Evolutionary conservation across 768 basidiomycete species (phyloP), one percentile per base, ranked within the genome.

Genomic region (Gloeopeniophorella convolvens): DNA sequence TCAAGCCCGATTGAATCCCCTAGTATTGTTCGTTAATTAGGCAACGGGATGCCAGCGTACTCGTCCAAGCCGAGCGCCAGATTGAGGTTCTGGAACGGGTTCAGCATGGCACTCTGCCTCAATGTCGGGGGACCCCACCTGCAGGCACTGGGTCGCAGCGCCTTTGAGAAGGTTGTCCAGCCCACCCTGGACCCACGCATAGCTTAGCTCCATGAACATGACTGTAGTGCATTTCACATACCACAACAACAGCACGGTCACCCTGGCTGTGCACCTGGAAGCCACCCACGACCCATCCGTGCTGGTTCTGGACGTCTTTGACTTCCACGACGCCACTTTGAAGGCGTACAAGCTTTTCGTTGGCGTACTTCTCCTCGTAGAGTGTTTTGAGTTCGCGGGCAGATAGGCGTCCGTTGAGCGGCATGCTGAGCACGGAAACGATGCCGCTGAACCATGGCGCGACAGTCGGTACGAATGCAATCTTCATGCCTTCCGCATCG

Each of bases 391-490:
- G 75, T 35, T 94, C 88, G 42, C 69, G 70, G 50, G 93, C 95
- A 12, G 78, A 70, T 52, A 94, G 67, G 44, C 69, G 71, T 57
- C 76, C 71, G 35, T 70, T 77, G 20, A 99, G 73, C 9, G 94
- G 93, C 58, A 92, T 82, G 27, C 85, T 89, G 36, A 85, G 72
- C 33, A 90, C 87, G 47, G 89, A 86, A 53, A 96, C 72, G 67
- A 99, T 99, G 8, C 96, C 96, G 55, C 89, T 90, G 70, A 97
- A 99, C 90, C 93, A 99, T 8, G 92, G 83, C 1, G 83, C 83
- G 28, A 98, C 91, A 45, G 73, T 72, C 10, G 96, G 96, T 42
- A 91, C 70, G 68, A 99, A 98, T 27, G 86, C 89, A 42, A 97
- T 63, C 59, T 82, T 78, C 46, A 85, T 59, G 37, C 57, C 56